Percentiles rank a stretch among this genome's conserved stretches.
phyloP scores from a whole-genome alignment of 2,329 filamentous ascomycete genomes.

The Alternaria sp. region DNA sequence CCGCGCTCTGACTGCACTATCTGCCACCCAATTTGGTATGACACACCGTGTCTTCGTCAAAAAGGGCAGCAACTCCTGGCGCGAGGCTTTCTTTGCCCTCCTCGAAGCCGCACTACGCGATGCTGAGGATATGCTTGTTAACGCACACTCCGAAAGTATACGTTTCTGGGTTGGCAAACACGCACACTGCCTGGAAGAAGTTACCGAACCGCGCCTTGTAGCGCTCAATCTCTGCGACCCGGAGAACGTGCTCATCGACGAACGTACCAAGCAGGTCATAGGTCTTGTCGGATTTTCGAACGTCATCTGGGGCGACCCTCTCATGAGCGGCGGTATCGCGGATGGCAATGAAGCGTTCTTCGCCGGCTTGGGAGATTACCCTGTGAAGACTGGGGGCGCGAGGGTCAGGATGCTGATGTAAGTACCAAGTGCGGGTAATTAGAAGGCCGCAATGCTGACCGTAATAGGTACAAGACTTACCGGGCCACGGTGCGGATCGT shows the following conservation, averaged over 20 bases:
- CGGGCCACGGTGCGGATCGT: conserved; percentile 52
- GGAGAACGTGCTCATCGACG: conserved; percentile 60
- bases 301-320: conserved; percentile 63
- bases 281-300: conserved; percentile 61
- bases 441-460: conserved; percentile 8
- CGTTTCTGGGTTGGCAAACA: conserved; percentile 57
- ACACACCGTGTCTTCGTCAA: conserved; percentile 55
- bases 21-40: conserved; percentile 59
- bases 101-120: conserved; percentile 62
- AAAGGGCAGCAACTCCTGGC: conserved; percentile 59
- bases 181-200: conserved; percentile 55
- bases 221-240: conserved; percentile 57
- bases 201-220: conserved; percentile 60
- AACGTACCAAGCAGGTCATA: conserved; percentile 54
- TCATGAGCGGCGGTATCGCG: conserved; percentile 57
- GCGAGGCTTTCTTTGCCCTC: conserved; percentile 58
- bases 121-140: conserved; percentile 64
- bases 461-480: conserved; percentile 53
- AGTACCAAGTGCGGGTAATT: conserved; percentile 23
- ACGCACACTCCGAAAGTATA: conserved; percentile 62
- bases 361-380: conserved; percentile 51
- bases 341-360: conserved; percentile 50
- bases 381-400: conserved; percentile 38
- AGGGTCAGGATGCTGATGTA: conserved; percentile 51
- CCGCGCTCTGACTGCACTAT: conserved; percentile 53